Evolutionary conservation across 495 filamentous ascomycete species (phyloP), one percentile per base, ranked within the genome.

Genomic region (Hypoxylon fuscum): DNA sequence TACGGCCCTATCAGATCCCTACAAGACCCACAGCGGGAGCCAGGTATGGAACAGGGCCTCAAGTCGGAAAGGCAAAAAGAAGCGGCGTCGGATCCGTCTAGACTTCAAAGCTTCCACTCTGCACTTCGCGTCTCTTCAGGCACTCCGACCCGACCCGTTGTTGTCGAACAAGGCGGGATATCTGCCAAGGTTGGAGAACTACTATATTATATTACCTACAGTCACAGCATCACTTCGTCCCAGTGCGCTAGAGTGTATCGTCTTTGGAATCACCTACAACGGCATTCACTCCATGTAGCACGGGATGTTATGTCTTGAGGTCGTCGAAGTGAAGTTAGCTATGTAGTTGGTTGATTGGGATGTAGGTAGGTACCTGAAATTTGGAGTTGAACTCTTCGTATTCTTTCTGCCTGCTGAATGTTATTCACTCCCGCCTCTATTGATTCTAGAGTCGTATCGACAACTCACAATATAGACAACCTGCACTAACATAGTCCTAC

Each of bases 401-500:
- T 45, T 43, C 27, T 29, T 18, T 12, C 11, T 14, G 15, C 37
- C 3, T 22, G 21, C 45, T 45, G 29, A 21, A 31, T 34, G 21
- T 14, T 49, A 35, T 44, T 25, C 51, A 48, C 43, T 49, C 23
- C 20, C 20, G 17, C 41, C 47, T 47, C 27, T 46, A 55, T 53
- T 40, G 20, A 54, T 17, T 55, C 41, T 46, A 12, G 40, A 57
- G 56, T 61, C 12, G 52, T 41, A 54, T 66, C 38, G 63, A 61
- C 47, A 61, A 29, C 57, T 61, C 57, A 66, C 15, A 50, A 38
- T 40, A 48, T 48, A 3, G 21, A 43, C 20, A 35, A 43, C 51
- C 44, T 52, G 31, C 53, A 58, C 48, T 40, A 62, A 62, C 51
- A 58, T 32, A 34, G 56, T 62, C 63, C 46, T 66, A 66, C 63